Conservation (phyloP, 1,284 basidiomycete species). For the Trichosporon sp. region DNA sequence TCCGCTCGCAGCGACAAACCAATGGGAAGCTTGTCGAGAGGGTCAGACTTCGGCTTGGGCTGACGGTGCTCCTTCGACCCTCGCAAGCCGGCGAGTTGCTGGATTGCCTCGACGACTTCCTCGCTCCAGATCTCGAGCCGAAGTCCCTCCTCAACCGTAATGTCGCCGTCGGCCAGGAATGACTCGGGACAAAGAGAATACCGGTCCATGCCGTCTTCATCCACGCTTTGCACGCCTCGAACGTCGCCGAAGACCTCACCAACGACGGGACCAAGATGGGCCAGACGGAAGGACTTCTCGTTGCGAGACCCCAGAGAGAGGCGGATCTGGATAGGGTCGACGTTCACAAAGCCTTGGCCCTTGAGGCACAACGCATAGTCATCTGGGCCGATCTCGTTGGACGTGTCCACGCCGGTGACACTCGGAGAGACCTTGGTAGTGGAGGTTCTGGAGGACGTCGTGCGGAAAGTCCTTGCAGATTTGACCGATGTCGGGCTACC, state of each 20-base stretch:
- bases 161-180: constrained; percentile 55
- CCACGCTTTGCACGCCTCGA: constrained; percentile 16
- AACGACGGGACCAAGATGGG: constrained; percentile 29
- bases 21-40: constrained; percentile 55
- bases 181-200: constrained; percentile 46
- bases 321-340: constrained; percentile 36
- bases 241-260: constrained; percentile 27
- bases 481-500: neutral
- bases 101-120: constrained; percentile 58
- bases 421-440: neutral
- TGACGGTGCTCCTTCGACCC: constrained; percentile 8
- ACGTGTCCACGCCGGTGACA: neutral
- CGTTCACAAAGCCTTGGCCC: constrained; percentile 20
- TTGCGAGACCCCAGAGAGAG: constrained; percentile 27
- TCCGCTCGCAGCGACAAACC: constrained; percentile 61
- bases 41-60: constrained; percentile 12
- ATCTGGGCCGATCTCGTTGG: neutral
- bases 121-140: constrained; percentile 70
- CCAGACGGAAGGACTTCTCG: constrained; percentile 30
- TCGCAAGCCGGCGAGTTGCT: constrained; percentile 45
- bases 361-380: neutral
- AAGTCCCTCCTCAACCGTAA: constrained; percentile 58
- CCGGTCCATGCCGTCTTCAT: constrained; percentile 21
- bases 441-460: neutral
- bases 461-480: neutral